Evolutionary conservation across 331 rosid species (phyloP).

Genomic region (Pyracantha coccinea): DNA sequence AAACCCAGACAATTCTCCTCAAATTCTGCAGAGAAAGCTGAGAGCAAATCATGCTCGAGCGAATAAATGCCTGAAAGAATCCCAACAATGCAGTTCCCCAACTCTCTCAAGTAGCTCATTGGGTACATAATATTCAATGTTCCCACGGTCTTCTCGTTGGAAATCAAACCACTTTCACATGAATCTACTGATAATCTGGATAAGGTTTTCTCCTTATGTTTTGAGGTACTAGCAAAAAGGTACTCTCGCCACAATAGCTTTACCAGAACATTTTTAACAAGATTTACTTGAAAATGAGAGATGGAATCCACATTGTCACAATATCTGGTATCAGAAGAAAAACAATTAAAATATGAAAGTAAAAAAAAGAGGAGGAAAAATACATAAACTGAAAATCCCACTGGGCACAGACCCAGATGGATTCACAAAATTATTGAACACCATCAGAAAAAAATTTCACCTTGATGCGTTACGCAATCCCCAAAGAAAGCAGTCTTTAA

Average conservation of each 20-base stretch:
- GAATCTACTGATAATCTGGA: slow-evolving; percentile 31
- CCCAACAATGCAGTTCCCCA: slow-evolving; percentile 67
- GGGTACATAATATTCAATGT: slow-evolving; percentile 33
- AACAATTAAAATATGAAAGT: not conserved
- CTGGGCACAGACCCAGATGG: not conserved
- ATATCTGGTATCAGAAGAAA: slow-evolving; percentile 47
- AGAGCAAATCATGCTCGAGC: slow-evolving; percentile 44
- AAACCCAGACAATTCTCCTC: slow-evolving; percentile 39
- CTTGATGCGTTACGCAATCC: slow-evolving; percentile 68
- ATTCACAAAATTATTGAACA: not conserved
- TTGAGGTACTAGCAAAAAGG: slow-evolving; percentile 28
- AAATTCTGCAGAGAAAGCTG: slow-evolving; percentile 47
- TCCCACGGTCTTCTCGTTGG: slow-evolving; percentile 29
- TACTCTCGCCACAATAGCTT: slow-evolving; percentile 72
- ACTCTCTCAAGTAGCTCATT: slow-evolving; percentile 55
- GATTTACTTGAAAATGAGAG: slow-evolving; percentile 40
- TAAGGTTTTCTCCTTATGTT: slow-evolving; percentile 31
- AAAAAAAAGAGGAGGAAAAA: not conserved
- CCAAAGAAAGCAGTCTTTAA: slow-evolving; percentile 86
- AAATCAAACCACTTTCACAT: slow-evolving; percentile 27
- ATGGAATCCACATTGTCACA: slow-evolving; percentile 43
- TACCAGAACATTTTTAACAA: slow-evolving; percentile 53
- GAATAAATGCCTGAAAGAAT: slow-evolving; percentile 50
- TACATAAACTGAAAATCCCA: not conserved
- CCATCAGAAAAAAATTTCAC: slow-evolving; percentile 20